Conservation (phyloP, 2,329 filamentous ascomycete species). For the Colletotrichum melonis region DNA sequence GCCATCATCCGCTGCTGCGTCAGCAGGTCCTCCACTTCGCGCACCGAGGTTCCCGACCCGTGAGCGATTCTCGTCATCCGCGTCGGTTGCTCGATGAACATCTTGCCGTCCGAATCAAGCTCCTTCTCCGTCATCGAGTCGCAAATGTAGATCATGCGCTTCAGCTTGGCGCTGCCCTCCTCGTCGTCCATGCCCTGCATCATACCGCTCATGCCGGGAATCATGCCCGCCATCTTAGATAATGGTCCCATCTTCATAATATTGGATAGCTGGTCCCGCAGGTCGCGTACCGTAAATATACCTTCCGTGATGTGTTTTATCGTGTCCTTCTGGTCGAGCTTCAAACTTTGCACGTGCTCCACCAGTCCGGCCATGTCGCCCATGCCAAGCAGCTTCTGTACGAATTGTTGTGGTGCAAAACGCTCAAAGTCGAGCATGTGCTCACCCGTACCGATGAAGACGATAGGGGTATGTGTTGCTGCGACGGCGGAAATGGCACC, state of each 20-base stretch:
- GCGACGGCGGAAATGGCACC: conserved; percentile 98
- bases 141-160: conserved; percentile 99
- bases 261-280: conserved; percentile 94
- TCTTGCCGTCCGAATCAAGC: conserved; percentile 93
- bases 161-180: conserved; percentile 91
- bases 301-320: conserved; percentile 99
- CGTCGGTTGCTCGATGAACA: conserved; percentile 91
- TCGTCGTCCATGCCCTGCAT: conserved; percentile 98
- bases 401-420: conserved; percentile 92
- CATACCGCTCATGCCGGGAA: conserved; percentile 91
- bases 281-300: conserved; percentile 93
- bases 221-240: conserved; percentile 99
- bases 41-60: conserved; percentile 90
- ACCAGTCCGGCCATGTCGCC: conserved; percentile 95
- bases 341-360: conserved; percentile 95
- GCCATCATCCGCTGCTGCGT: conserved; percentile 99
- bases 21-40: conserved; percentile 95
- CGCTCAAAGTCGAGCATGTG: conserved; percentile 95
- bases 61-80: conserved; percentile 92
- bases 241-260: conserved; percentile 99
- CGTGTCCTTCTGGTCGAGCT: conserved; percentile 97
- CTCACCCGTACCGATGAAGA: conserved; percentile 97
- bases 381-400: conserved; percentile 95
- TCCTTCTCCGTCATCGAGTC: conserved; percentile 98
- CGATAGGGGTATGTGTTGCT: conserved; percentile 95